These are phyloP conservation scores for Pseudocercospora macadamiae DNA, from an alignment of 2,329 filamentous ascomycete genomes.

Conservation along the genomic window DNA sequence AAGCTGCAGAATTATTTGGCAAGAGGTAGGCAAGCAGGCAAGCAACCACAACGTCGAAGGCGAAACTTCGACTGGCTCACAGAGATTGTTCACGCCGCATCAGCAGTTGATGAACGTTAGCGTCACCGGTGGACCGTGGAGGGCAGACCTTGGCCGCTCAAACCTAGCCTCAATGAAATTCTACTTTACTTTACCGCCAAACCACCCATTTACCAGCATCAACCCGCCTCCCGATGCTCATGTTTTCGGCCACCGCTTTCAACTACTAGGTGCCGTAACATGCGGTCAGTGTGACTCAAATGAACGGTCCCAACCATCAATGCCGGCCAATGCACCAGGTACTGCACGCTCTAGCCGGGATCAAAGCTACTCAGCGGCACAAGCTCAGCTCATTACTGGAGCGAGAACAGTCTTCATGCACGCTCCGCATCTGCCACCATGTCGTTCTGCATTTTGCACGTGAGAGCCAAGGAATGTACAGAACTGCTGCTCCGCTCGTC, in stretches of 20 bases:
- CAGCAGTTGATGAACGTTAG: too few species aligned
- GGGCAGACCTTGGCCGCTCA: too few species aligned
- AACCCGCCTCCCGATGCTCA: background rate
- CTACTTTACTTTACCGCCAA: too few species aligned
- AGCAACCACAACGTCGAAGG: background rate
- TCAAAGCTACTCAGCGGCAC: conserved; percentile 1
- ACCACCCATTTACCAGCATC: background rate
- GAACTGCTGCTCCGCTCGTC: too few species aligned
- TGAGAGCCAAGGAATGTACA: background rate
- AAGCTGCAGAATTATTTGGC: background rate
- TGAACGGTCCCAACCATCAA: background rate
- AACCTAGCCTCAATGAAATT: too few species aligned
- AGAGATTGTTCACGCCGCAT: background rate
- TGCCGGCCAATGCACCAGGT: conserved; percentile 2
- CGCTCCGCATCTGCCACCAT: background rate
- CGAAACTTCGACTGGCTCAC: background rate
- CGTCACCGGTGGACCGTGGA: too few species aligned
- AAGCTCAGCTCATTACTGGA: conserved; percentile 2
- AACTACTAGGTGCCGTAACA: background rate
- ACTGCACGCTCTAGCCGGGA: conserved; percentile 1
- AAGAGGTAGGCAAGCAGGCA: background rate
- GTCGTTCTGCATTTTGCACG: background rate
- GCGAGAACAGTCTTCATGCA: background rate
- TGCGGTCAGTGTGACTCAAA: conserved; percentile 2
- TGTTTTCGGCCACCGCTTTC: background rate